Evolutionary conservation across 352 stramenopile genomes (phyloP).

Genomic region (Phytopythium delawarense): DNA sequence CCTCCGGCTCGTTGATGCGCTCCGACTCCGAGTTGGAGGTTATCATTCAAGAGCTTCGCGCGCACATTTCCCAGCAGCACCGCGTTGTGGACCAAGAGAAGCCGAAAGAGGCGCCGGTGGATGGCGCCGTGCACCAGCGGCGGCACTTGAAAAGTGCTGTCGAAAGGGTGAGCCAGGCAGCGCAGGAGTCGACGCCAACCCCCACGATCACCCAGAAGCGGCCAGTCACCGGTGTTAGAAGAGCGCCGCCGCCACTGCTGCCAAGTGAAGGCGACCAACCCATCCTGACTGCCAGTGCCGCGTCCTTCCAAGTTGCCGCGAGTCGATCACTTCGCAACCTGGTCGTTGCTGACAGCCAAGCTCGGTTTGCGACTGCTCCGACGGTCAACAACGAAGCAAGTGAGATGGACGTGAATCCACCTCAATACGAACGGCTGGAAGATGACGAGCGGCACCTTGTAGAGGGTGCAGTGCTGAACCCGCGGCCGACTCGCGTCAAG

Average conservation of each 20-base stretch:
- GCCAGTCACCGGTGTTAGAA: neutral
- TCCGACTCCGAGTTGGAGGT: constrained; percentile 61
- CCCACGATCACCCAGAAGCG: neutral
- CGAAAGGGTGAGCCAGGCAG: constrained; percentile 35
- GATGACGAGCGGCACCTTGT: neutral
- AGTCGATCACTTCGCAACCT: neutral
- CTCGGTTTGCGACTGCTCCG: neutral
- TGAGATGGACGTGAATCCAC: constrained; percentile 6
- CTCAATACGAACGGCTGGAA: neutral
- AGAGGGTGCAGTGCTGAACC: constrained; percentile 15
- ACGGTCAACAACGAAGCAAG: neutral
- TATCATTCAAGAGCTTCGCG: constrained; percentile 59
- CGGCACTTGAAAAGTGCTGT: constrained; percentile 66
- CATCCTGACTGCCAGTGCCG: neutral
- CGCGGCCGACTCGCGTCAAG: constrained; percentile 4
- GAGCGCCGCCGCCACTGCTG: neutral
- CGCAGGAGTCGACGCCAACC: neutral
- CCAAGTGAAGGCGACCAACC: neutral
- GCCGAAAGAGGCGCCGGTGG: neutral
- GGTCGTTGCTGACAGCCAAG: neutral
- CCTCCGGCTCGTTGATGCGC: constrained; percentile 14
- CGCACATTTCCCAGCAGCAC: constrained; percentile 47
- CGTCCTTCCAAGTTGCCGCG: neutral
- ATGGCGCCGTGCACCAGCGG: constrained; percentile 13
- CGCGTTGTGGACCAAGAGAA: constrained; percentile 1